Evolutionary conservation across 192 early-diverging fungal species (phyloP), one percentile per base, ranked within the genome.

Genomic region (Coemansia sp.): DNA sequence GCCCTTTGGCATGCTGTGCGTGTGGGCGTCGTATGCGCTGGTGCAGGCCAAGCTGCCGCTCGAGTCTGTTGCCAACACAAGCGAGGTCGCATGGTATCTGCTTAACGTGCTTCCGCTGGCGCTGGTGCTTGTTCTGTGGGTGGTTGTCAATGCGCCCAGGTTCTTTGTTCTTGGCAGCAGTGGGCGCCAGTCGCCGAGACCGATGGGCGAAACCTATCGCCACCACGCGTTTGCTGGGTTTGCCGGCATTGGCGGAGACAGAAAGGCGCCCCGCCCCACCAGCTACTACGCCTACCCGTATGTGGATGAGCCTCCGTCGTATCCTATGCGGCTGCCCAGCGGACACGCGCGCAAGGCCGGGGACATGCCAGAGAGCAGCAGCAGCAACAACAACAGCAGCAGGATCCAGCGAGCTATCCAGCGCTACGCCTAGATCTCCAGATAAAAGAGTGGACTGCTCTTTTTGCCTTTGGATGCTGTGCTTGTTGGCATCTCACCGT

Each of bases 51-150:
- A 66, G 67, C 54, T 69, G 70, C 69, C 69, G 40, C 65, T 63
- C 5, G 14, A 25, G 7, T 41, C 25, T 20, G 44, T 41, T 7
- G 70, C 66, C 12, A 69, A 63, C 61, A 63, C 67, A 0, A 73
- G 79, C 60, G 69, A 76, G 67, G 58, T 64, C 4, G 39, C 53
- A 7, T 76, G 71, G 60, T 81, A 75, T n/a, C 39, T 81, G 67
- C 79, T 81, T 11, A 60, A 61, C 5, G 45, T 65, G 16, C 43
- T 81, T 64, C 79, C 79, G 12, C 61, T 76, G 44, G 79, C 63
- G 2, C 46, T 81, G 22, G 63, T 68, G 20, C 61, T 76, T 45
- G 37, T 76, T 8, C 43, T 67, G 58, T 81, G 79, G 79, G 46
- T 62, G 0, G 68, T 65, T 37, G 7, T 64, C 11, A 76, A 72